A percentile compares a stretch with the other conserved stretches of the same genome.
phyloP scores from a whole-genome alignment of 768 basidiomycete species.

The Boletus vinaceobasis region DNA sequence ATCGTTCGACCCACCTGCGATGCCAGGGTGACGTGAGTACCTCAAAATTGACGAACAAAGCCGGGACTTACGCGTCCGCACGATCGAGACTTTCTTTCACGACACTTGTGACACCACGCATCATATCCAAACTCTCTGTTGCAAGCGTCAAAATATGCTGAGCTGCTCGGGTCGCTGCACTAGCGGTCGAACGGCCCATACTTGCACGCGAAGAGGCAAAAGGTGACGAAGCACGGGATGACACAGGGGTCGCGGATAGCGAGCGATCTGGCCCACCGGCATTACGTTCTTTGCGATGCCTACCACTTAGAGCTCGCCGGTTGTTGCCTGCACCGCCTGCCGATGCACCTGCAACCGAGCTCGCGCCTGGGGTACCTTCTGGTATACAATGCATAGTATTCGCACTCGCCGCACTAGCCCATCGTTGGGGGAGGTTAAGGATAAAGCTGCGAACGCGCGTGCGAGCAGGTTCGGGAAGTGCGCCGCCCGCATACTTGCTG shows the following conservation, averaged over 20 bases:
- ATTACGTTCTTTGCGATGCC: slow-evolving; percentile 38
- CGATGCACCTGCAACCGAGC: slow-evolving; percentile 35
- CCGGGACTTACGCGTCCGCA: slow-evolving; percentile 68
- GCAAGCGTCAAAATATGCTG: slow-evolving; percentile 80
- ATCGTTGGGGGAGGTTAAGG: slow-evolving; percentile 74
- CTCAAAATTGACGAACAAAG: not conserved
- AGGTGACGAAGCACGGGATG: slow-evolving; percentile 36
- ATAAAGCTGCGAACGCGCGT: slow-evolving; percentile 73
- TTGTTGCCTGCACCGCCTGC: slow-evolving; percentile 19
- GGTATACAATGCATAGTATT: slow-evolving; percentile 17
- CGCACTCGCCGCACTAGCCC: slow-evolving; percentile 50
- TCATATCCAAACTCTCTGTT: slow-evolving; percentile 91
- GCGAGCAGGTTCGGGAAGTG: slow-evolving; percentile 82
- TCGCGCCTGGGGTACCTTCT: slow-evolving; percentile 32
- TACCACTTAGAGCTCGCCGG: slow-evolving; percentile 16
- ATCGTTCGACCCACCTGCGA: slow-evolving; percentile 76
- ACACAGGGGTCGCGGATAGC: slow-evolving; percentile 28
- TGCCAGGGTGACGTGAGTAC: not conserved
- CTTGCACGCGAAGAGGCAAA: slow-evolving; percentile 22
- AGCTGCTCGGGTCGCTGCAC: slow-evolving; percentile 68
- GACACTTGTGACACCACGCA: slow-evolving; percentile 82
- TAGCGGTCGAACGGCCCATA: slow-evolving; percentile 37
- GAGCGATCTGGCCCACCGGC: slow-evolving; percentile 34
- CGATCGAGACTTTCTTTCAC: slow-evolving; percentile 84
- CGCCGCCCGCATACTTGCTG: slow-evolving; percentile 78